Conservation (phyloP, 192 early-diverging fungal genomes). For the Jimgerdemannia flammicorona region DNA sequence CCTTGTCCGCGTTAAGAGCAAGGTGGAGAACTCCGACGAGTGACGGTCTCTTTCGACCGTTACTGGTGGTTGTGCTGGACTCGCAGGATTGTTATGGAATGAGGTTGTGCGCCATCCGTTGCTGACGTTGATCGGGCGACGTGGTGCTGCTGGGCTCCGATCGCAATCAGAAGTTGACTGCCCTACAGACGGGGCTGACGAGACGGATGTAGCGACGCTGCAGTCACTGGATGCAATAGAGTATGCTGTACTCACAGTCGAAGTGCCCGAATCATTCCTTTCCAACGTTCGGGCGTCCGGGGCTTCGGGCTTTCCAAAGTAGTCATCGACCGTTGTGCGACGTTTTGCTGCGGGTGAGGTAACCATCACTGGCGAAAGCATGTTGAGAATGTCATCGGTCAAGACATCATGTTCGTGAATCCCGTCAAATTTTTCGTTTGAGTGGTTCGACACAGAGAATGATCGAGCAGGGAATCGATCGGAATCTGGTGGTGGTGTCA, state of each 20-base stretch:
- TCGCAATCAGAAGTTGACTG: too few relatives aligned
- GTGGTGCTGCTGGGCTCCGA: too few relatives aligned
- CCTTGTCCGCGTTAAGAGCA: too few relatives aligned
- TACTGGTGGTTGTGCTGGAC: too few relatives aligned
- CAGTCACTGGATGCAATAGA: neutral
- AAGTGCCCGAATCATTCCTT: neutral
- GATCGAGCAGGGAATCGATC: neutral
- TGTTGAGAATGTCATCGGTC: neutral
- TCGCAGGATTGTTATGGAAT: too few relatives aligned
- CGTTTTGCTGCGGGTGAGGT: neutral
- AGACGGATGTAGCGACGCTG: neutral
- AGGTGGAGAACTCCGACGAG: too few relatives aligned
- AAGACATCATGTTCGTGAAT: neutral
- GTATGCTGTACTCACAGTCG: neutral
- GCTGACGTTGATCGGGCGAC: too few relatives aligned
- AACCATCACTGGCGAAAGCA: neutral
- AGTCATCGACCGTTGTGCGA: neutral
- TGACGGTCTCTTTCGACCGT: too few relatives aligned
- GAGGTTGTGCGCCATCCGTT: too few relatives aligned
- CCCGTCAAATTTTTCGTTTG: neutral
- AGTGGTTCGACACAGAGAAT: neutral
- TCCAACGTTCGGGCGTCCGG: neutral
- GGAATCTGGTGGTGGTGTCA: neutral
- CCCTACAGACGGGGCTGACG: neutral
- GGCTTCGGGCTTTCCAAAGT: neutral